Percentiles rank a stretch among this genome's conserved stretches.
Evolutionary conservation across 1,284 basidiomycete species (phyloP).

Genomic region (Apiotrichum mycotoxinovorans): DNA sequence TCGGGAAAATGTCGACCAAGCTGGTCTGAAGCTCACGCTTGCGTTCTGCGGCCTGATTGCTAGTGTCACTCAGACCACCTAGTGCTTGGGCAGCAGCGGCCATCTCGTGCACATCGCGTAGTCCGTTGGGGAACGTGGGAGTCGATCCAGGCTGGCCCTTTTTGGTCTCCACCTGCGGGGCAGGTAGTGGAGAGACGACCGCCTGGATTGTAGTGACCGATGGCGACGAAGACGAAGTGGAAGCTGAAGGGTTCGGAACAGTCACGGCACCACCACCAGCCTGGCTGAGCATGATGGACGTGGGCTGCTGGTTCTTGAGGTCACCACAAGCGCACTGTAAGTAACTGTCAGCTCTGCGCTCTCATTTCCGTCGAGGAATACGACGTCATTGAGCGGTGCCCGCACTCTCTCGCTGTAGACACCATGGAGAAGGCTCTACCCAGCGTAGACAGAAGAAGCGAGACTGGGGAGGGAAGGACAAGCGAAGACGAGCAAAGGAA

Average conservation of each 20-base stretch:
- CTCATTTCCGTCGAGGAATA: not conserved
- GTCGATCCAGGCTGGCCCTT: slow-evolving; percentile 43
- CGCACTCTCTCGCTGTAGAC: too few species aligned
- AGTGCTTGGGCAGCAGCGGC: slow-evolving; percentile 46
- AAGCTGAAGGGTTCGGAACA: not conserved
- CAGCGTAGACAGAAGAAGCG: not conserved
- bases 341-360: slow-evolving; percentile 9
- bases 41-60: slow-evolving; percentile 31
- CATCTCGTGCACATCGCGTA: slow-evolving; percentile 50
- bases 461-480: not conserved
- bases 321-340: slow-evolving; percentile 41
- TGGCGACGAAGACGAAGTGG: not conserved
- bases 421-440: not conserved
- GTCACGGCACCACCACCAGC: slow-evolving; percentile 54
- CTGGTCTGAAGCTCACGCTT: slow-evolving; percentile 24
- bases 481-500: too few species aligned
- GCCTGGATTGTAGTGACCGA: not conserved
- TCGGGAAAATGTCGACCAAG: slow-evolving; percentile 50
- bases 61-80: slow-evolving; percentile 28
- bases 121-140: slow-evolving; percentile 48
- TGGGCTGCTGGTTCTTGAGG: slow-evolving; percentile 20
- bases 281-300: slow-evolving; percentile 9
- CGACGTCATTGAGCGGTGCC: not conserved
- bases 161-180: slow-evolving; percentile 28
- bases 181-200: not conserved